Percentiles rank a stretch among this genome's conserved stretches.
Evolutionary conservation across 345 rosid genomes (phyloP).

Genomic region (Citrus hindsii): DNA sequence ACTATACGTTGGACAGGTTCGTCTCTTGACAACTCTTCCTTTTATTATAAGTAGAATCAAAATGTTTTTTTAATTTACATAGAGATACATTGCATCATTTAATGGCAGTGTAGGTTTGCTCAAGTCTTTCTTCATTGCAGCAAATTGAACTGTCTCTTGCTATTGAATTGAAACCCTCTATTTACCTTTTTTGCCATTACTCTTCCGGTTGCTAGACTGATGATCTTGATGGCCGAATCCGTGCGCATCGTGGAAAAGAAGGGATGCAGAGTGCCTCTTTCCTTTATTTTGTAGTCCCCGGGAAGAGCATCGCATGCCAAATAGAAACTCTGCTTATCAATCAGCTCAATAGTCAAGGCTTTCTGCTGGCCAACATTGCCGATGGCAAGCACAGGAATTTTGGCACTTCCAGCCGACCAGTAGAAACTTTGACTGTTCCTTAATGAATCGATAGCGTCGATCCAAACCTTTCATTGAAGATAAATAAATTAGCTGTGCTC

Average conservation of each 20-base stretch:
- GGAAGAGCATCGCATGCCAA: constrained; percentile 92
- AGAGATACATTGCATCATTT: too few relatives aligned
- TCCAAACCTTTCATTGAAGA: constrained; percentile 13
- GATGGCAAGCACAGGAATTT: constrained; percentile 96
- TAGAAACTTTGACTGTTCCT: constrained; percentile 32
- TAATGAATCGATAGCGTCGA: constrained; percentile 2
- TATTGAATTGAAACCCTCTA: neutral
- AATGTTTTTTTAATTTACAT: neutral
- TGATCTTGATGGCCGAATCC: constrained; percentile 84
- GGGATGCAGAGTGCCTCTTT: constrained; percentile 72
- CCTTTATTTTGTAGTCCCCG: constrained; percentile 69
- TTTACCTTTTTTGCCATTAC: neutral
- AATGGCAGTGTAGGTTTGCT: neutral
- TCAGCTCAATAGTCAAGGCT: constrained; percentile 69
- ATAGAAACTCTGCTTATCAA: constrained; percentile 91
- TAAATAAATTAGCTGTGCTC: neutral
- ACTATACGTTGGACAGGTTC: constrained; percentile 88
- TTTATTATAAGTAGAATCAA: neutral
- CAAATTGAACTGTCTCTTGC: neutral
- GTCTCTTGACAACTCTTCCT: neutral
- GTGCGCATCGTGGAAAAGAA: constrained; percentile 61
- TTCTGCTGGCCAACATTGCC: constrained; percentile 56
- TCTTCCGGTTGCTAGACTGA: constrained; percentile 49
- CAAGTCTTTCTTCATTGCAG: neutral
- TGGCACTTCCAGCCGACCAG: constrained; percentile 41